These are phyloP conservation scores for Metarhizium brunneum DNA, from an alignment of 2,329 filamentous ascomycete genomes.

Conservation along the genomic window DNA sequence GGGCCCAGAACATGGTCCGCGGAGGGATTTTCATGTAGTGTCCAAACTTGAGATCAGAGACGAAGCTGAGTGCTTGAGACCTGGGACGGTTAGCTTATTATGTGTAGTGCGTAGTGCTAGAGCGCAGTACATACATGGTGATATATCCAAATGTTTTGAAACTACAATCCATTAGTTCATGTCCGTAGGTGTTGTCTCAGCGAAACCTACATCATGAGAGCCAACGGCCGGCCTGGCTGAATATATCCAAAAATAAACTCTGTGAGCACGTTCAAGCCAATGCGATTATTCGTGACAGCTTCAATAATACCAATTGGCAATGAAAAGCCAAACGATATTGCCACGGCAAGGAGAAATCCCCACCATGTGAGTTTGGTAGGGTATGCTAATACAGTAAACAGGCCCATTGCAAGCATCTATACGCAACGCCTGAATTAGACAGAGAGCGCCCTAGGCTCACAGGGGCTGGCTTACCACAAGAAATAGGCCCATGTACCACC, in stretches of 20 bases:
- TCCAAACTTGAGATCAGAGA: slow-evolving; percentile 58
- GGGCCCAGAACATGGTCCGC: slow-evolving; percentile 55
- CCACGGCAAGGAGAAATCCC: slow-evolving; percentile 58
- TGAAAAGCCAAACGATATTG: slow-evolving; percentile 54
- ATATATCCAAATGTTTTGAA: slow-evolving; percentile 57
- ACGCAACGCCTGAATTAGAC: background rate
- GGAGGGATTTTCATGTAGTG: slow-evolving; percentile 68
- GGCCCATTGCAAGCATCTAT: slow-evolving; percentile 45
- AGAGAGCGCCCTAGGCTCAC: background rate
- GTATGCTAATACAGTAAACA: slow-evolving; percentile 47
- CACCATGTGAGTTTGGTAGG: slow-evolving; percentile 64
- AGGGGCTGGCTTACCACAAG: slow-evolving; percentile 30
- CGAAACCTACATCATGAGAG: slow-evolving; percentile 56
- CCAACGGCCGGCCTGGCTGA: slow-evolving; percentile 60
- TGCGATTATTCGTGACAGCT: slow-evolving; percentile 60
- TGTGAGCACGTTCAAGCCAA: slow-evolving; percentile 65
- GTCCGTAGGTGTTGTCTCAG: background rate
- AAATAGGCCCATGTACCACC: slow-evolving; percentile 55
- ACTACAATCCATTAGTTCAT: slow-evolving; percentile 19
- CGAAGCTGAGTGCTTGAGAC: slow-evolving; percentile 55
- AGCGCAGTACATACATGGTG: slow-evolving; percentile 36
- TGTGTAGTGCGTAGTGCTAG: background rate
- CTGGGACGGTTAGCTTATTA: slow-evolving; percentile 12
- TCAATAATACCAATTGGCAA: slow-evolving; percentile 62
- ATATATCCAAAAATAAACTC: slow-evolving; percentile 71